These are phyloP conservation scores for Raffaelea arxii DNA, from an alignment of 2,329 filamentous ascomycete species.

Conservation along the genomic window DNA sequence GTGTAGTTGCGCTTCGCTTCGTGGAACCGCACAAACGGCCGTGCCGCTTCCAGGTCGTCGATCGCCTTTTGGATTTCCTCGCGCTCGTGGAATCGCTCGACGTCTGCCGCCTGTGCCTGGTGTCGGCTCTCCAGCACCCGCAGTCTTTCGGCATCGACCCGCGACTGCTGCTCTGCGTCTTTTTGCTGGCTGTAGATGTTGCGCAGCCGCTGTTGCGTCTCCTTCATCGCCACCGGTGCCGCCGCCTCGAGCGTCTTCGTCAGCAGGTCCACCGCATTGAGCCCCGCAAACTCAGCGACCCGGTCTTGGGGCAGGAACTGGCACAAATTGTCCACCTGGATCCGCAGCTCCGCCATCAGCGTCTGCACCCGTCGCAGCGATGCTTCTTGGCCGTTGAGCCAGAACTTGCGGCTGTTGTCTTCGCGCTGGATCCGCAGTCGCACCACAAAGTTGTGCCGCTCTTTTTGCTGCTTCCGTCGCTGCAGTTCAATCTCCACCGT, in stretches of 20 bases:
- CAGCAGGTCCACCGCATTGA: conserved; percentile 72
- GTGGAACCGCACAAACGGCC: conserved; percentile 56
- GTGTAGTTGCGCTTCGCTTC: conserved; percentile 38
- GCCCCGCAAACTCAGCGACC: conserved; percentile 83
- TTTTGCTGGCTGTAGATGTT: conserved; percentile 61
- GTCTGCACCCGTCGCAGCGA: conserved; percentile 55
- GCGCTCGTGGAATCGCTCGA: conserved; percentile 72
- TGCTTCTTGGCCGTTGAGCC: conserved; percentile 56
- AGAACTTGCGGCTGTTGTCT: conserved; percentile 73
- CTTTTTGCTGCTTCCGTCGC: conserved; percentile 37
- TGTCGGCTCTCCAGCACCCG: conserved; percentile 64
- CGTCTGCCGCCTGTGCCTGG: conserved; percentile 64
- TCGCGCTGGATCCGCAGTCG: conserved; percentile 69
- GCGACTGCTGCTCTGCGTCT: conserved; percentile 45
- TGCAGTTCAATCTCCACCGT: conserved; percentile 87
- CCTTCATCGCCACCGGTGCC: conserved; percentile 68
- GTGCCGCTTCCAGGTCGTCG: conserved; percentile 52
- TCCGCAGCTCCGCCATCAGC: conserved; percentile 63
- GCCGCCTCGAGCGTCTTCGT: conserved; percentile 82
- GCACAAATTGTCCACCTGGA: conserved; percentile 95
- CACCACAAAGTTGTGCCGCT: conserved; percentile 60
- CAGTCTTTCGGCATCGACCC: conserved; percentile 52
- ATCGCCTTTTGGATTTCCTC: conserved; percentile 57
- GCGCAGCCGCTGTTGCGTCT: conserved; percentile 69
- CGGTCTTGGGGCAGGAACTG: conserved; percentile 95